These are phyloP conservation scores for Hanseniaspora clermontiae DNA, from an alignment of 805 yeast species.

Conservation along the genomic window DNA sequence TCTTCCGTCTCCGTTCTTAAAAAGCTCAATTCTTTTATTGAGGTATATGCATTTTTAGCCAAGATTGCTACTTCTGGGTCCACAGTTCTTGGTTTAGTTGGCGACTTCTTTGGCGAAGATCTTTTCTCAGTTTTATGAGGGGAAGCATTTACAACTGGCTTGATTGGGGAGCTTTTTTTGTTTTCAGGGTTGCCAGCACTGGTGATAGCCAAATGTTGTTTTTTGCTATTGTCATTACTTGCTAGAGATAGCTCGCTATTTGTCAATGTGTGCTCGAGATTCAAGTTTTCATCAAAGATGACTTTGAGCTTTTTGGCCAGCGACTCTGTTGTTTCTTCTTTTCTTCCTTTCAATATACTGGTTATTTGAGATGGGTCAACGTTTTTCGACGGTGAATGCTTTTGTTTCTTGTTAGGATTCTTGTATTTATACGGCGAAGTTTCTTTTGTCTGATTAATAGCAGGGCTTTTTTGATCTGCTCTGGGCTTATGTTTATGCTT, in stretches of 20 bases:
- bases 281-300: conserved; percentile 6
- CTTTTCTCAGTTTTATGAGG: not conserved
- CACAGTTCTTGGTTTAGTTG: not conserved
- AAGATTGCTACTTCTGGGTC: not conserved
- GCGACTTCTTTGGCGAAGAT: not conserved
- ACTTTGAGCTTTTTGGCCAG: not conserved
- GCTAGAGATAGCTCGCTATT: conserved; percentile 5
- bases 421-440: not conserved
- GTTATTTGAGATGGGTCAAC: not conserved
- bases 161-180: not conserved
- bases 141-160: not conserved
- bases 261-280: conserved; percentile 1
- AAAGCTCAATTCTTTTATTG: not conserved
- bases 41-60: not conserved
- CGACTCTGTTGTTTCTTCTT: not conserved
- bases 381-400: not conserved
- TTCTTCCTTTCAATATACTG: not conserved
- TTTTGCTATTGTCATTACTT: not conserved
- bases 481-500: not conserved
- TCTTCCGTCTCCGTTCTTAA: not conserved
- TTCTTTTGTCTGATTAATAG: not conserved
- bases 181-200: not conserved
- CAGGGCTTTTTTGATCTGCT: not conserved
- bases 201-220: not conserved
- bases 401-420: not conserved